A percentile compares a stretch with the other conserved stretches of the same genome.
phyloP scores from a whole-genome alignment of 495 filamentous ascomycete genomes.

The Filosporella fistucella region DNA sequence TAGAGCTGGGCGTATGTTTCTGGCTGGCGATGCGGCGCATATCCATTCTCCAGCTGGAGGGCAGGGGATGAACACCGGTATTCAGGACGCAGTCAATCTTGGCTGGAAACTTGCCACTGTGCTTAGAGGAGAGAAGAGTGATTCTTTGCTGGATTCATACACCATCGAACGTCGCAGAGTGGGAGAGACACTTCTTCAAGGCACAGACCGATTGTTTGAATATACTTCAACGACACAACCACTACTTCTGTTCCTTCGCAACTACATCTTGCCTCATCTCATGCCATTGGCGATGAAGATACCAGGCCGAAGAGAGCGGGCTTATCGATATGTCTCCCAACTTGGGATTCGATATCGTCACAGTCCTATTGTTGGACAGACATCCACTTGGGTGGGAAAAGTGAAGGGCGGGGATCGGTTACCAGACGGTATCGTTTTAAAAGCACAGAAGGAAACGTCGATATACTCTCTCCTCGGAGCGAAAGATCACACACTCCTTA shows the following conservation, averaged over 20 bases:
- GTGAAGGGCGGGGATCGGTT: conserved; percentile 31
- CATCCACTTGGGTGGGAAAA: conserved; percentile 20
- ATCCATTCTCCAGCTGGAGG: conserved; percentile 44
- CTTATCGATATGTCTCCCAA: conserved; percentile 33
- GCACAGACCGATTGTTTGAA: conserved; percentile 31
- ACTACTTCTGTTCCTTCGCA: conserved; percentile 27
- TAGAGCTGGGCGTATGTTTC: conserved; percentile 23
- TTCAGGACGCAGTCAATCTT: conserved; percentile 42
- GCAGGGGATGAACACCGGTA: conserved; percentile 44
- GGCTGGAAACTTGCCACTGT: conserved; percentile 38
- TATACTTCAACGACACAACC: conserved; percentile 30
- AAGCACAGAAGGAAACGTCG: conserved; percentile 7
- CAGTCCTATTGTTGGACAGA: conserved; percentile 28
- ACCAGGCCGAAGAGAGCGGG: conserved; percentile 8
- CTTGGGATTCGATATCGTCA: conserved; percentile 34
- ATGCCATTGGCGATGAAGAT: conserved; percentile 29
- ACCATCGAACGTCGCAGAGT: conserved; percentile 24
- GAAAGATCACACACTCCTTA: conserved; percentile 29
- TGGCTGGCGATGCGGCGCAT: conserved; percentile 49
- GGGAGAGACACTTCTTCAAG: conserved; percentile 27
- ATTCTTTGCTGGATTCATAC: conserved; percentile 27
- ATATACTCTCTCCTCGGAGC: no score
- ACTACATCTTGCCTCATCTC: conserved; percentile 29
- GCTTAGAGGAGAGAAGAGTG: conserved; percentile 4
- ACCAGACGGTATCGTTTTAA: conserved; percentile 25